Base-by-base conservation (phyloP, 371 early-diverging fungal genomes). In the Syncephalastrum contaminatum region DNA sequence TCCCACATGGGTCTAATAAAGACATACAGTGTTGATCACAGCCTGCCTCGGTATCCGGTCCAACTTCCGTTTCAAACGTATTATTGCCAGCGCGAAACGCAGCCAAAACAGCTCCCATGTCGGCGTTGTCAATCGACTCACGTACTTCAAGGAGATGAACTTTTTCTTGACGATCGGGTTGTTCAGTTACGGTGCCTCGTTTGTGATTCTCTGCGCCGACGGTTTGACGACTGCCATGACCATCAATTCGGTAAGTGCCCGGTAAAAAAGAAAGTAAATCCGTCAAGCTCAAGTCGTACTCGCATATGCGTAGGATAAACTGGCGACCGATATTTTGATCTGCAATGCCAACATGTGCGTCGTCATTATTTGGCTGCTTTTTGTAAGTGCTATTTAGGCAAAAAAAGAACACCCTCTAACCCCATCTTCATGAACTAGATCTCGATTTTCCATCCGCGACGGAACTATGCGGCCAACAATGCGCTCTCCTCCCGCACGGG, bases 71-170 rank as follows among this genome's bases (percentile, higher is more conserved):
- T 81, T 81, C 53, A 47, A 50, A 5, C 57, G 70, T 4, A 51
- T 76, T 6, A 56, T 64, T 36, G 51, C 44, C 13, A 10, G 44
- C 4, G 47, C 62, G 5, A 47, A 40, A 16, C 36, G 43, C 30
- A 52, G 41, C 50, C 51, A 51, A 7, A 45, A 44, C 47, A 19
- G 49, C 22, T 20, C 50, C 4, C 24, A 25, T n/a, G 39, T 51
- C 4, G 39, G 44, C 22, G 59, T 79, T 14, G 59, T 66, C 8
- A 66, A 62, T n/a, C 79, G 77, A 39, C 54, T 79, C 3, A 25
- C 51, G 0, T 81, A 81, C 42, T 81, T 81, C 43, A 75, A 67
- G 50, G 75, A 79, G 18, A 75, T 81, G 75, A 81, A 79, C 48
- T 43, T 60, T 21, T 62, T 75, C n/a, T 48, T 79, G 21, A 75